Evolutionary conservation across 2,329 filamentous ascomycete species (phyloP).

Genomic region (Talaromyces islandicus): DNA sequence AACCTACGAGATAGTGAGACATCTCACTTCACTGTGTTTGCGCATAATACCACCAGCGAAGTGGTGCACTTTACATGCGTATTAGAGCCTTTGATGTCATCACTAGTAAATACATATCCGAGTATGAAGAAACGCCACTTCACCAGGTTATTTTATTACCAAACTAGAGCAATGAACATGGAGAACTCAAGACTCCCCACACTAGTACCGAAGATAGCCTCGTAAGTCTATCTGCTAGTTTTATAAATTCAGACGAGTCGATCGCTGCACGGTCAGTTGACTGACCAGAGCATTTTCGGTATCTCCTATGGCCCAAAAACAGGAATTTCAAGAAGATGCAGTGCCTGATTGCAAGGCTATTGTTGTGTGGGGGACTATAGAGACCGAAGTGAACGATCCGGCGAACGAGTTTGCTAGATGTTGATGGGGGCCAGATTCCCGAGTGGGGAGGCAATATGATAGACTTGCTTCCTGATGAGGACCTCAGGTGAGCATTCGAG

Average conservation of each 20-base stretch:
- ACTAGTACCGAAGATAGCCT: neutral
- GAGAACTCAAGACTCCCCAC: neutral
- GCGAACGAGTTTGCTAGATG: neutral
- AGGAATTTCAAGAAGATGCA: neutral
- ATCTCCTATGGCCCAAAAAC: neutral
- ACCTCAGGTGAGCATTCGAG: neutral
- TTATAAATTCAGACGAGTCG: neutral
- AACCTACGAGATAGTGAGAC: neutral
- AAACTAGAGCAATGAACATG: neutral
- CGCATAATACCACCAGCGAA: neutral
- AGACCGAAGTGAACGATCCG: neutral
- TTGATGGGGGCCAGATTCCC: neutral
- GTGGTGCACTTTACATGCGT: neutral
- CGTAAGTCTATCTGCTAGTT: neutral
- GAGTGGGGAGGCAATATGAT: conserved; percentile 2
- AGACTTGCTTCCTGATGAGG: conserved; percentile 5
- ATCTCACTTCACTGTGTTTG: neutral
- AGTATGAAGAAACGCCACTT: neutral
- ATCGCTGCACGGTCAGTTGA: neutral
- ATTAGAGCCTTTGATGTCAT: conserved; percentile 5
- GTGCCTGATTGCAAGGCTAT: too few species aligned
- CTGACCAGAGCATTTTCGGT: conserved; percentile 4
- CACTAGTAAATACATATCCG: neutral
- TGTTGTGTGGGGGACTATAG: too few species aligned
- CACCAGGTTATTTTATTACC: neutral